These are phyloP conservation scores for Liriodendron chinense DNA, from an alignment of 164 flowering plant species.

Conservation along the genomic window DNA sequence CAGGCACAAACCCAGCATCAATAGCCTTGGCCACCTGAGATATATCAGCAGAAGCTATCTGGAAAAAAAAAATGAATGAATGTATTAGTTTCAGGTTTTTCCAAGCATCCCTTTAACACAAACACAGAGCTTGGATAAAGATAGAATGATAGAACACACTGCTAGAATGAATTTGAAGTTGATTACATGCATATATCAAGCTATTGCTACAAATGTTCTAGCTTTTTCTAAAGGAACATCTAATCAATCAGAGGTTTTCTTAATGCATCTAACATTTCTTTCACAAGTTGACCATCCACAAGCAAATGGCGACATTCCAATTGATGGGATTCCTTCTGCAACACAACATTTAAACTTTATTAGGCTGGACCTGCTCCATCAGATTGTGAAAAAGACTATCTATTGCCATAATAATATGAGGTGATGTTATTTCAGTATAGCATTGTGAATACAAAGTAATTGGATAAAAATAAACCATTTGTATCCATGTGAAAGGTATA, in stretches of 20 bases:
- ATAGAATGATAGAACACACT: neutral
- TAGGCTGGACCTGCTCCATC: neutral
- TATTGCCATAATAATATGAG: neutral
- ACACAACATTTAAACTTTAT: slow-evolving; percentile 13
- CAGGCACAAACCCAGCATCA: slow-evolving; percentile 81
- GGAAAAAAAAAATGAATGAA: slow-evolving; percentile 12
- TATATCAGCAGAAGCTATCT: slow-evolving; percentile 65
- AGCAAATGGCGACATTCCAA: slow-evolving; percentile 95
- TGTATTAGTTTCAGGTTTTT: neutral
- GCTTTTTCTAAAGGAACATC: neutral
- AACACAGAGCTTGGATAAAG: neutral
- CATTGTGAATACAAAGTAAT: neutral
- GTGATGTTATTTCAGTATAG: neutral
- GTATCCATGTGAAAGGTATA: neutral
- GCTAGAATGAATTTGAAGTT: neutral
- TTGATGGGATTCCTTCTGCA: slow-evolving; percentile 94
- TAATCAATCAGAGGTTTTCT: slow-evolving; percentile 16
- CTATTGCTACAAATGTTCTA: neutral
- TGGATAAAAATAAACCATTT: neutral
- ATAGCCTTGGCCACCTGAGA: slow-evolving; percentile 58
- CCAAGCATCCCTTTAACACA: neutral
- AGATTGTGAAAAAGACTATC: neutral
- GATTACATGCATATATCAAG: neutral
- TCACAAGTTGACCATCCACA: slow-evolving; percentile 91
- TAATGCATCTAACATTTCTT: slow-evolving; percentile 63